These are phyloP conservation scores for Cryomyces minteri DNA, from an alignment of 495 filamentous ascomycete genomes.

Conservation along the genomic window DNA sequence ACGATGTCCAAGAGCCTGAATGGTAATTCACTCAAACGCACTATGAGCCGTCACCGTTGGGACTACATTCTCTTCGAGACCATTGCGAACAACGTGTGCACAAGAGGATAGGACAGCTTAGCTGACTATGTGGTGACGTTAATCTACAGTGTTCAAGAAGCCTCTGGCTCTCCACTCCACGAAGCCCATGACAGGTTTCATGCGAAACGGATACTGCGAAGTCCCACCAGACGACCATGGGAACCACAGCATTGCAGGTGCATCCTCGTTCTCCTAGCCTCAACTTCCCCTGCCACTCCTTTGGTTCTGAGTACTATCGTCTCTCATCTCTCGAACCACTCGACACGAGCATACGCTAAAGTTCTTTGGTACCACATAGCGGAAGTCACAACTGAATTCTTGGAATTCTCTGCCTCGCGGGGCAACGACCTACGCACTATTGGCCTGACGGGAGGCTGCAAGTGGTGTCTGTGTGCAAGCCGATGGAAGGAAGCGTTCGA, in stretches of 20 bases:
- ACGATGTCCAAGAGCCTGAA: too few species aligned
- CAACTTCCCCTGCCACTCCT: not conserved
- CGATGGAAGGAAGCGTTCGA: conserved; percentile 35
- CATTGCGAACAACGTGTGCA: too few species aligned
- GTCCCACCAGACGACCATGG: conserved; percentile 24
- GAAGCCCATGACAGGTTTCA: conserved; percentile 38
- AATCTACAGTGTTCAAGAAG: conserved; percentile 30
- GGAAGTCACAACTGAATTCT: conserved; percentile 38
- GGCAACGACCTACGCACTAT: conserved; percentile 36
- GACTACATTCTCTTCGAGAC: too few species aligned
- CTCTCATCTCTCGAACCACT: not conserved
- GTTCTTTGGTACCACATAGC: conserved; percentile 8
- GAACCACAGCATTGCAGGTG: conserved; percentile 12
- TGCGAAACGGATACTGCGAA: conserved; percentile 40
- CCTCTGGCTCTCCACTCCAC: conserved; percentile 37
- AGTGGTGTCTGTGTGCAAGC: conserved; percentile 38
- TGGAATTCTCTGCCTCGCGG: conserved; percentile 34
- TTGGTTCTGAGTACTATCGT: not conserved
- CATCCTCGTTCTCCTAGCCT: not conserved
- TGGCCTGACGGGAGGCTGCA: conserved; percentile 35
- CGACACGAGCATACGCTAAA: not conserved
- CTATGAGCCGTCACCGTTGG: too few species aligned
- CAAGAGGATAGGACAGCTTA: too few species aligned
- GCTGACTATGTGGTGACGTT: not conserved
- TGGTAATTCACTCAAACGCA: too few species aligned